Percentiles rank a stretch among this genome's conserved stretches.
Conservation (phyloP, 2,329 filamentous ascomycete species). For the Beauveria sp. region DNA sequence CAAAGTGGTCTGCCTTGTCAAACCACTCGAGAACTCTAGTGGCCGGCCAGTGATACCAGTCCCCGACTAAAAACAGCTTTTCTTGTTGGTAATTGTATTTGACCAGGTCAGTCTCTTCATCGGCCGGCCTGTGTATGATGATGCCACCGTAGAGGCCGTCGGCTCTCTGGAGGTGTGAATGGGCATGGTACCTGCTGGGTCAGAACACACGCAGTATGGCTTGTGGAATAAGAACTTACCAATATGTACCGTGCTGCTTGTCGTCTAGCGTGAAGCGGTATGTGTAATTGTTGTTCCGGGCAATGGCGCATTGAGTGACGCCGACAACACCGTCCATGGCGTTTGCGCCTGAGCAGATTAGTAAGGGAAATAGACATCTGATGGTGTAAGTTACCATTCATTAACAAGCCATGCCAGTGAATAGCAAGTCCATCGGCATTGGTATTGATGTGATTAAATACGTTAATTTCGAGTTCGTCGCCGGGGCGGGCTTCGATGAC, state of each 20-base stretch:
- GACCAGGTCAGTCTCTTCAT: not conserved
- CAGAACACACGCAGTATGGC: not conserved
- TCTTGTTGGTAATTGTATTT: slow-evolving; percentile 10
- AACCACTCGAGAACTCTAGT: slow-evolving; percentile 11
- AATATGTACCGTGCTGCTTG: slow-evolving; percentile 10
- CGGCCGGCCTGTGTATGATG: slow-evolving; percentile 11
- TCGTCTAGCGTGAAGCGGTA: slow-evolving; percentile 30
- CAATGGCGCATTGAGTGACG: slow-evolving; percentile 41
- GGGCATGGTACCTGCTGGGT: slow-evolving; percentile 36
- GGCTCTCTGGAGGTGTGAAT: slow-evolving; percentile 12
- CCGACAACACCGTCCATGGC: slow-evolving; percentile 55
- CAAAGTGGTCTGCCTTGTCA: slow-evolving; percentile 12
- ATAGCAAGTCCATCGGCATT: slow-evolving; percentile 39
- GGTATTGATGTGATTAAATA: slow-evolving; percentile 30
- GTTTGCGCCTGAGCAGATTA: slow-evolving; percentile 27
- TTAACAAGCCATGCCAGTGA: slow-evolving; percentile 63
- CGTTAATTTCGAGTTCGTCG: slow-evolving; percentile 33
- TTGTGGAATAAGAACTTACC: not conserved
- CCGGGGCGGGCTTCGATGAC: slow-evolving; percentile 36
- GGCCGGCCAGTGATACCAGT: slow-evolving; percentile 13
- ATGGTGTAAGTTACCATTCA: slow-evolving; percentile 35
- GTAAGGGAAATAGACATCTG: not conserved
- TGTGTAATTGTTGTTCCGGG: slow-evolving; percentile 42
- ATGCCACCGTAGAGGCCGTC: slow-evolving; percentile 14
- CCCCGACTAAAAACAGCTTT: slow-evolving; percentile 10